Base-by-base conservation (phyloP, 2,329 filamentous ascomycete genomes). In the Xylaria arbuscula region DNA sequence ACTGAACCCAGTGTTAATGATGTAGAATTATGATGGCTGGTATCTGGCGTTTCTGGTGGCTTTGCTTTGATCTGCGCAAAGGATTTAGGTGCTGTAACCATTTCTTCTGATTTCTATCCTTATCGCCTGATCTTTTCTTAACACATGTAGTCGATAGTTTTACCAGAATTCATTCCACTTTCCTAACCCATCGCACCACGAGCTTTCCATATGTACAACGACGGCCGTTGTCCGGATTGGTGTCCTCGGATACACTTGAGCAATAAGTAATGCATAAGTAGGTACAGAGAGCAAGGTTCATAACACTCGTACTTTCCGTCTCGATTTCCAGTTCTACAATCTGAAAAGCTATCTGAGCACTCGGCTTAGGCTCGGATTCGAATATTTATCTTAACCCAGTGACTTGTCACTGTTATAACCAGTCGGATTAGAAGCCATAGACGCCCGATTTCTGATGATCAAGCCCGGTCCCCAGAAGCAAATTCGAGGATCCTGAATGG, bases 21-120 rank as follows among this genome's bases (percentile, higher is more conserved):
- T 57, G 9, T 47, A 24, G 36, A 57, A 22, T 9, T 58, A 56
- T n/a, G 47, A 53, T 38, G 60, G 40, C 17, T 47, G 22, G 47
- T 32, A 19, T 45, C 2, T 59, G 57, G 64, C 22, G 67, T 62
- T 64, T 40, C 45, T 28, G 22, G 45, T 7, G 45, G 42, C 2
- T 42, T 38, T 48, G 42, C 2, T 48, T 38, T 48, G 9, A 32
- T 36, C 13, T 65, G 22, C 19, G 11, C 34, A 53, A n/a, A 28
- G 48, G 58, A 47, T 40, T 45, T 56, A 36, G 34, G 54, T 50
- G n/a, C 10, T 51, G 28, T 45, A 40, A 54, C 36, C 36, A 45
- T 54, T 40, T 28, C 36, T 8, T 54, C 50, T 24, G 28, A 42
- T n/a, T 28, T 47, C 5, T 62, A 32, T 55, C 47, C 8, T 48